Base-by-base conservation (phyloP, 176 grass and related monocot species). In the barley (Hordeum vulgare) region DNA sequence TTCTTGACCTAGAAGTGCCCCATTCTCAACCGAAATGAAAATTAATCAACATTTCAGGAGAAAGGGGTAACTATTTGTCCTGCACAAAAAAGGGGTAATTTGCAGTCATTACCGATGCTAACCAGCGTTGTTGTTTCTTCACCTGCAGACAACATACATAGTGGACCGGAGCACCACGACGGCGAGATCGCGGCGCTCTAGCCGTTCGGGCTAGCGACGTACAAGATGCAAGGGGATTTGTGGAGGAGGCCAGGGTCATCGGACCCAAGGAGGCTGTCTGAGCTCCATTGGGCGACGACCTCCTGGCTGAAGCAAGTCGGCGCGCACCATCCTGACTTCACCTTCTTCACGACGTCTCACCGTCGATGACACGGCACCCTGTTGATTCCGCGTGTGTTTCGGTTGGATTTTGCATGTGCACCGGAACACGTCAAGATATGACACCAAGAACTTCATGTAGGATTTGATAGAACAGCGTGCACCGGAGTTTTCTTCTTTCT, bases 251-350 rank as follows among this genome's bases (percentile, higher is more conserved):
- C 83, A 0, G 90, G 66, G 35, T 77, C 84, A 15, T 85, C 67
- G 0, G 80, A 90, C 14, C 0, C 24, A 3, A 71, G 47, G 65
- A 76, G 14, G 64, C 9, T 86, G 3, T 69, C 13, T 4, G 66
- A 51, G 1, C 86, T 97, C 24, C 71, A 87, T 2, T 84, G 82
- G 64, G 91, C 91, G 4, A 86, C 89, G 2, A 21, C 81, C 14
- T 94, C 94, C 21, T 97, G 94, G 91, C 61, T 97, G 76, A 97
- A 87, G 79, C 94, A 97, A 74, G 83, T 97, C 20, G 79, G 82
- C 15, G 89, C 87, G 6, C 74, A 90, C 17, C 94, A 97, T 4
- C 89, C 90, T 11, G 94, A 97, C 75, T 97, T 91, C 18, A 80
- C 70, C 29, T 97, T 93, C 81, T 97, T 97, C 84, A 83, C 83